phyloP scores from a whole-genome alignment of 306 rosid genomes.

The Pyrus bretschneideri region DNA sequence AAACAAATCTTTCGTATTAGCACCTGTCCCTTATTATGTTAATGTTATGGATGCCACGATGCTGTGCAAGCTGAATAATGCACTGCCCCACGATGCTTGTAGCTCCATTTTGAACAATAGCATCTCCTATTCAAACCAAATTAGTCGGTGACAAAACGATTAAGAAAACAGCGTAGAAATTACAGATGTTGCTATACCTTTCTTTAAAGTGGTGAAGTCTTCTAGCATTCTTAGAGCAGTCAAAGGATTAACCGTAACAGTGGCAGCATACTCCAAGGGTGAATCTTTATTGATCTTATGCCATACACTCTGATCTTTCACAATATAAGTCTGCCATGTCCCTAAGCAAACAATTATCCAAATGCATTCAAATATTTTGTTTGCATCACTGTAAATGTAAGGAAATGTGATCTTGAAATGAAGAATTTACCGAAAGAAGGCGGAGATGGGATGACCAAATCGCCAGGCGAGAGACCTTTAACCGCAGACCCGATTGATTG shows the following conservation, averaged over 20 bases:
- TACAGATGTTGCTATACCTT: constrained; percentile 36
- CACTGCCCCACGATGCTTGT: constrained; percentile 98
- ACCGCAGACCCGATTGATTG: constrained; percentile 60
- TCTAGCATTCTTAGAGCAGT: constrained; percentile 90
- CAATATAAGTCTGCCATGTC: constrained; percentile 88
- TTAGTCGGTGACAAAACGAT: neutral
- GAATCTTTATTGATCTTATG: constrained; percentile 63
- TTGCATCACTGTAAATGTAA: neutral
- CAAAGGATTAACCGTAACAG: constrained; percentile 78
- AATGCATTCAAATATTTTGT: neutral
- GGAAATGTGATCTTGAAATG: neutral
- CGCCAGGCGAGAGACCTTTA: constrained; percentile 56
- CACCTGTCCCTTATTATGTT: constrained; percentile 86
- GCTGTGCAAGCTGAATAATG: constrained; percentile 77
- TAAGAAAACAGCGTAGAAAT: neutral
- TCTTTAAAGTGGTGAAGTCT: constrained; percentile 52
- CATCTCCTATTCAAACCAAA: constrained; percentile 51
- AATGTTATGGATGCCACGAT: constrained; percentile 61
- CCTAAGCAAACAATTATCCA: constrained; percentile 34
- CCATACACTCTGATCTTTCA: constrained; percentile 69
- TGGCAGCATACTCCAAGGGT: constrained; percentile 84
- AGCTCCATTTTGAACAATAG: constrained; percentile 94
- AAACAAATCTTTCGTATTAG: constrained; percentile 17
- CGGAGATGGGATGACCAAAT: constrained; percentile 87
- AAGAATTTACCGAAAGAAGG: constrained; percentile 62